Evolutionary conservation across 805 yeast genomes (phyloP).

Genomic region (Saccharomycopsis microspora): DNA sequence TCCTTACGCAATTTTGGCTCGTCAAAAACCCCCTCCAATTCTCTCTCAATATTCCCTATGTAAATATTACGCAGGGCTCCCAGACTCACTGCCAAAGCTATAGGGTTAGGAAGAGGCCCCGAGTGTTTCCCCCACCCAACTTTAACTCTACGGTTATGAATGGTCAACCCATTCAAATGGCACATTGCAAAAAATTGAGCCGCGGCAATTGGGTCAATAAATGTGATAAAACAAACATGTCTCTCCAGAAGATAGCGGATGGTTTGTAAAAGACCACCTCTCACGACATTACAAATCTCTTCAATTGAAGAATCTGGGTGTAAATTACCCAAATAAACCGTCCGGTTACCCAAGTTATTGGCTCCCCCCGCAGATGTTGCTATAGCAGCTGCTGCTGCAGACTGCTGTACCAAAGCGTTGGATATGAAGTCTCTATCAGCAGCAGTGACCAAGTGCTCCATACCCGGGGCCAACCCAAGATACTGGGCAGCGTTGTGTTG

Average conservation of each 20-base stretch:
- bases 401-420: conserved; percentile 76
- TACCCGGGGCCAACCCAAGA: conserved; percentile 81
- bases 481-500: conserved; percentile 96
- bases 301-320: conserved; percentile 83
- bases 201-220: conserved; percentile 93
- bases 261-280: conserved; percentile 87
- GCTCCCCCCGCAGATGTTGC: conserved; percentile 94
- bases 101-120: conserved; percentile 80
- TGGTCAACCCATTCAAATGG: conserved; percentile 76
- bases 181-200: conserved; percentile 96
- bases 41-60: conserved; percentile 57
- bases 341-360: conserved; percentile 82
- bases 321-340: conserved; percentile 82
- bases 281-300: conserved; percentile 90
- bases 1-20: conserved; percentile 56
- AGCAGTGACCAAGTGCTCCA: conserved; percentile 67
- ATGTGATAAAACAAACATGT: conserved; percentile 89
- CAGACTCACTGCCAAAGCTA: conserved; percentile 79
- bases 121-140: conserved; percentile 98
- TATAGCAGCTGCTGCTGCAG: conserved; percentile 98
- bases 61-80: conserved; percentile 94
- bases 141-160: conserved; percentile 76
- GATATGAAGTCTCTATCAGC: conserved; percentile 50
- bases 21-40: conserved; percentile 29
- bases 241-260: conserved; percentile 73